Conservation (phyloP, 2,329 filamentous ascomycete genomes). For the Lasiodiplodia theobromae region DNA sequence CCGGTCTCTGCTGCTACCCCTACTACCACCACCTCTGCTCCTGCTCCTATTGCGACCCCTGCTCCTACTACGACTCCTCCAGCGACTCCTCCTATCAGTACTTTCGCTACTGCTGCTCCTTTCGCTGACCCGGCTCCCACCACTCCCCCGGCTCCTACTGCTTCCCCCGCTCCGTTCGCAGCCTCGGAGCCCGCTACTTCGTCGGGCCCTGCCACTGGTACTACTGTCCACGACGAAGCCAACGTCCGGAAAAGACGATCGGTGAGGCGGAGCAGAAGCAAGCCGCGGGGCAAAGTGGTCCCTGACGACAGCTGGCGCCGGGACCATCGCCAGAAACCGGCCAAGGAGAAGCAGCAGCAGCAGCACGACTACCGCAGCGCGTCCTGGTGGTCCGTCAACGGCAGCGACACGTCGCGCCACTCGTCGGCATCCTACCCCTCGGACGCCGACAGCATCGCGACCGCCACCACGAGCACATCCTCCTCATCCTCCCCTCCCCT, state of each 20-base stretch:
- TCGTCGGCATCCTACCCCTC: constrained; percentile 5
- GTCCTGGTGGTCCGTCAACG: not conserved
- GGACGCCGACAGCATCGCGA: not conserved
- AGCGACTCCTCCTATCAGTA: too few species aligned
- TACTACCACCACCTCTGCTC: too few species aligned
- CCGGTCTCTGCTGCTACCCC: too few species aligned
- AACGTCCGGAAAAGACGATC: not conserved
- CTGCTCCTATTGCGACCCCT: too few species aligned
- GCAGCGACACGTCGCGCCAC: not conserved
- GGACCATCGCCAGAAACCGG: not conserved
- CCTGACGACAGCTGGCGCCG: constrained; percentile 11
- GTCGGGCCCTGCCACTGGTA: too few species aligned
- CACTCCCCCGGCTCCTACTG: too few species aligned
- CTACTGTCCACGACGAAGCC: not conserved
- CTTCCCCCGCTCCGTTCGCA: too few species aligned
- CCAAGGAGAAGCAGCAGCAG: not conserved
- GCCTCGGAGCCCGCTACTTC: too few species aligned
- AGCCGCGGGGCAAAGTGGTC: not conserved
- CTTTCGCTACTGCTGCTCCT: too few species aligned
- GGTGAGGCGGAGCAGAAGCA: not conserved
- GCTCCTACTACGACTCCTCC: not conserved
- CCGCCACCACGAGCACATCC: not conserved
- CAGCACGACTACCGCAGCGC: constrained; percentile 5
- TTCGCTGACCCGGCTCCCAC: too few species aligned
- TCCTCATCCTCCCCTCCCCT: not conserved